Evolutionary conservation across 192 early-diverging fungal species (phyloP).

Genomic region (Coemansia sp.): DNA sequence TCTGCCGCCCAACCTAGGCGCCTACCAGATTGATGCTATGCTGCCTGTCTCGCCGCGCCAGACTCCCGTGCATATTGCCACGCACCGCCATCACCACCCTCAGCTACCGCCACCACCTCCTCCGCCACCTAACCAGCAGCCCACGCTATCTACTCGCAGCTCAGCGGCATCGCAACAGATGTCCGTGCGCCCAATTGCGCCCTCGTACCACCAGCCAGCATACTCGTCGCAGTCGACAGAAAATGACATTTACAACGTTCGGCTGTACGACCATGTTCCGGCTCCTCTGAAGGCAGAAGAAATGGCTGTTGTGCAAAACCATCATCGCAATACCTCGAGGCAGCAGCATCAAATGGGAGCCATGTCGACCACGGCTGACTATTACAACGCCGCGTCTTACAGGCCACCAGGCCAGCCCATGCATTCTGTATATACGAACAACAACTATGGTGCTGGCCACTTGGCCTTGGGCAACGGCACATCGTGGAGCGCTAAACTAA

Average conservation of each 20-base stretch:
- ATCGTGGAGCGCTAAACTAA: conserved; percentile 24
- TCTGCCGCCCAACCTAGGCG: conserved; percentile 19
- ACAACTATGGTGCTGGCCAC: conserved; percentile 10
- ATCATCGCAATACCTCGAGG: conserved; percentile 13
- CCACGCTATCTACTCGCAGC: conserved; percentile 1
- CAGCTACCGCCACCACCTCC: conserved; percentile 22
- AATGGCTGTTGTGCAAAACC: conserved; percentile 41
- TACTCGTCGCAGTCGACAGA: conserved; percentile 22
- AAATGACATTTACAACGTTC: conserved; percentile 45
- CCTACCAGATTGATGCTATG: conserved; percentile 16
- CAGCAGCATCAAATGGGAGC: conserved; percentile 15
- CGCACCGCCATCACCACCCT: not conserved
- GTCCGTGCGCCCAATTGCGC: conserved; percentile 14
- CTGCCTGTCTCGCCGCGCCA: conserved; percentile 38
- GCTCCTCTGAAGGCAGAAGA: conserved; percentile 40
- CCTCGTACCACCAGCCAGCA: conserved; percentile 9
- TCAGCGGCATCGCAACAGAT: conserved; percentile 5
- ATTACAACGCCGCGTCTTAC: conserved; percentile 41
- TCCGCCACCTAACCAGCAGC: conserved; percentile 18
- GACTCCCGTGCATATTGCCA: conserved; percentile 31
- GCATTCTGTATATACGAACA: conserved; percentile 38
- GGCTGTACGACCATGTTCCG: conserved; percentile 46
- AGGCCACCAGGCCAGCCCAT: conserved; percentile 32
- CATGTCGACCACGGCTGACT: conserved; percentile 33
- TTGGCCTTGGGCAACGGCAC: not conserved